Evolutionary conservation across 1,139 yeast species (phyloP), one percentile per base, ranked within the genome.

Genomic region (Hansenula anomala): DNA sequence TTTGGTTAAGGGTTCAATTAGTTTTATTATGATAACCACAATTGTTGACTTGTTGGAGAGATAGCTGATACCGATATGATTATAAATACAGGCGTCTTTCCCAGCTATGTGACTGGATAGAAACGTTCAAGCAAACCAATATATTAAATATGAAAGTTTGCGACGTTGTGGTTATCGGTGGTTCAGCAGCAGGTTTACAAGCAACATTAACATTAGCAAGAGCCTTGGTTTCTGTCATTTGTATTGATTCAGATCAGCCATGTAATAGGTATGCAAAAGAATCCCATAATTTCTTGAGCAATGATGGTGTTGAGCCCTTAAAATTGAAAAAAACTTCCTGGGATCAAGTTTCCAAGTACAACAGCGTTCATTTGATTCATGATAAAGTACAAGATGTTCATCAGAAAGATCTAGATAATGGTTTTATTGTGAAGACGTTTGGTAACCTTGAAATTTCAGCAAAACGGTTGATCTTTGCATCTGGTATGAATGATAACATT

Each of bases 161-260:
- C 24, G 40, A 40, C 28, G 36, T 27, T 28, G 32, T 40, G 9
- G 41, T 40, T 11, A 40, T 40, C 14, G 43, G 43, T 6, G 43
- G 43, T 12, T 30, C 36, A n/a, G 33, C 33, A 12, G 26, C 43
- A 1, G 43, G 43, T 14, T 30, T 40, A 16, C 32, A 34, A 15
- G 38, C 43, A 11, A 23, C 38, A 15, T 34, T 40, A 3, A 26
- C 41, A 4, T 27, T 37, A 5, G 36, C 36, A n/a, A 28, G 43
- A 34, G 34, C 38, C 4, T 16, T 34, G 17, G 3, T 19, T 6
- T 22, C 15, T 3, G 43, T 40, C 5, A n/a, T 40, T 4, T 37
- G 41, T 22, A 40, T 40, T 12, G 43, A 40, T 33, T 19, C 38
- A 3, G 30, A 28, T 2, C 7, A 16, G 14, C 43, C 41, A 12